Conservation (phyloP, 2,329 filamentous ascomycete genomes). For the Fusarium sp. region DNA sequence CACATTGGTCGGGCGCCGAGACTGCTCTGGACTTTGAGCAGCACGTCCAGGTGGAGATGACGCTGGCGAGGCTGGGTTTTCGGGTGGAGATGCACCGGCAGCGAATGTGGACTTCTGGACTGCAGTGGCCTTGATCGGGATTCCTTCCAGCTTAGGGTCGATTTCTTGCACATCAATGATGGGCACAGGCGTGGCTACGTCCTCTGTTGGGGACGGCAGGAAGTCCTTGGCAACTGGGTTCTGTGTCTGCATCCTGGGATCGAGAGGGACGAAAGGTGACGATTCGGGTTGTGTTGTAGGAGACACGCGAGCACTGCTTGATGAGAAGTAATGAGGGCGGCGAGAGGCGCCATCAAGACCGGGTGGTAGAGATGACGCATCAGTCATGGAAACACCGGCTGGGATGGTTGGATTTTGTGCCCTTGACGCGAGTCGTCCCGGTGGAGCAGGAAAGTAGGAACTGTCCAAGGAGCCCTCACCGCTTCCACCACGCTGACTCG, state of each 20-base stretch:
- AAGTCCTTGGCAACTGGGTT: slow-evolving; percentile 53
- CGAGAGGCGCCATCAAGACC: slow-evolving; percentile 51
- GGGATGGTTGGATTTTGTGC: slow-evolving; percentile 32
- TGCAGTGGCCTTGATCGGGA: slow-evolving; percentile 65
- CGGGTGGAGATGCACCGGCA: slow-evolving; percentile 45
- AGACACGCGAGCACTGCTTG: slow-evolving; percentile 49
- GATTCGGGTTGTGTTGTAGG: slow-evolving; percentile 51
- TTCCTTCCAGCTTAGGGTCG: slow-evolving; percentile 69
- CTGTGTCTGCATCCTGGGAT: slow-evolving; percentile 58
- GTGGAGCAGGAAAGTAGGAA: slow-evolving; percentile 39
- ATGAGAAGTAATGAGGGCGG: slow-evolving; percentile 50
- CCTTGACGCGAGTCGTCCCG: slow-evolving; percentile 34
- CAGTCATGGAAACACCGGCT: slow-evolving; percentile 33
- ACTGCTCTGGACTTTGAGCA: slow-evolving; percentile 27
- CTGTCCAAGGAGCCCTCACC: slow-evolving; percentile 40
- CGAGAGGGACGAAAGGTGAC: slow-evolving; percentile 54
- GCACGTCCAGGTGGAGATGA: slow-evolving; percentile 45
- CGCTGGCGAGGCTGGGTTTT: slow-evolving; percentile 47
- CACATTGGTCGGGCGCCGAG: slow-evolving; percentile 9
- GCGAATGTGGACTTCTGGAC: slow-evolving; percentile 64
- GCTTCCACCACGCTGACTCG: slow-evolving; percentile 45
- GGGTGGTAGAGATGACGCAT: slow-evolving; percentile 47
- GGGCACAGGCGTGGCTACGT: slow-evolving; percentile 51
- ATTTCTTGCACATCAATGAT: slow-evolving; percentile 69
- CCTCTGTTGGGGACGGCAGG: slow-evolving; percentile 49